Evolutionary conservation across 2,329 filamentous ascomycete species (phyloP), one percentile per base, ranked within the genome.

Genomic region (Clarireedia sp.): DNA sequence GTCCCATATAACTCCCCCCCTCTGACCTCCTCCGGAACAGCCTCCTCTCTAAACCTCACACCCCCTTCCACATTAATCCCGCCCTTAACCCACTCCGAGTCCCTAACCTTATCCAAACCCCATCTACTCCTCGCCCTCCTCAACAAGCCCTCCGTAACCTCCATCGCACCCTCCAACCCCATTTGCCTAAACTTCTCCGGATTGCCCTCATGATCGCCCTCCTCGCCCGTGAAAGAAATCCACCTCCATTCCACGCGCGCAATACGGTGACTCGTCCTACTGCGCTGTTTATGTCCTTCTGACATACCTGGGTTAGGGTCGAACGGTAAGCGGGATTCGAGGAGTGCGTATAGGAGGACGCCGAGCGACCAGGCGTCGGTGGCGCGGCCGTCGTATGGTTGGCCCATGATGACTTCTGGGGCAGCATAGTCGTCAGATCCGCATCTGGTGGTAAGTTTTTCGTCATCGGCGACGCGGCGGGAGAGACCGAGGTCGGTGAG

Each of bases 341-440:
- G 85, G 3, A 97, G 80, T 1, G 94, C 90, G 68, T 97, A 99
- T 0, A 97, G 79, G 2, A 97, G 75, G 1, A 99, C 94, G 51
- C 94, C 94, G 1, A 97, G 78, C 0, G 92, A 95, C 94, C 94
- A 99, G 9, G 90, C 90, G 68, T 99, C 94, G 0, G 88, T 96
- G 1, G 86, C 82, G 38, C 90, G 88, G 33, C 94, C 94, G 68
- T 97, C 91, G 68, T 99, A 99, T 7, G 89, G 83, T 67, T 96
- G 89, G 23, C 92, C 92, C 77, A 99, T 89, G 53, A 99, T 86
- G 46, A 99, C 90, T 70, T 99, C 94, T 0, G 94, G 94, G 0
- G 94, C 92, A 1, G 92, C 92, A 68, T 99, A 99, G 72, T 99
- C 94, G 72, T 97, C 94, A 41, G 89, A 95, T 33, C 94, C 94